Evolutionary conservation across 805 yeast genomes (phyloP), one percentile per base, ranked within the genome.

Genomic region (Osmozyma mogii): DNA sequence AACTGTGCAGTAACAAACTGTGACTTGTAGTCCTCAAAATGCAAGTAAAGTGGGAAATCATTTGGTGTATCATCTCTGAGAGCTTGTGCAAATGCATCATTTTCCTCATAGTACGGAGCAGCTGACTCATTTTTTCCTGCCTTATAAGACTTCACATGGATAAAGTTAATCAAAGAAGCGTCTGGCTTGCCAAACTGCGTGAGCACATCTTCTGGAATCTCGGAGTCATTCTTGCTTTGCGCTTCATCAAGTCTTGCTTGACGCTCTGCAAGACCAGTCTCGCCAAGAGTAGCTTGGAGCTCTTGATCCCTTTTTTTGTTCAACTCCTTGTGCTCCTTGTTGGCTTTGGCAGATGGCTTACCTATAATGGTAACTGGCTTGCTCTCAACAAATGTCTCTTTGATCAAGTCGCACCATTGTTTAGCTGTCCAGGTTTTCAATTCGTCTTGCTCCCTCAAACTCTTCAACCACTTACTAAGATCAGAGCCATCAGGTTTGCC

Each of bases 11-110:
- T 74, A 20, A 84, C 72, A 49, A 89, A 92, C 45, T 82, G 78
- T 1, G 96, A 83, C 31, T 77, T 70, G 47, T 73, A 79, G 39
- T 79, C 73, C 53, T 92, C 96, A 43, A 82, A 68, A 48, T 85
- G 92, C 29, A 88, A 50, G 37, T 75, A 77, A 22, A 88, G 52
- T 4, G 88, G 85, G 37, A 80, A 66, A 29, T 68, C 61, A 8
- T 23, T 28, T 17, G 79, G 76, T 3, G 44, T 31, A 31, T 58
- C 63, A 12, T 36, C 24, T n/a, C 18, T 14, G 17, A 47, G 24
- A 5, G 29, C 16, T 6, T 36, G 29, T 21, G 41, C 41, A 17
- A 59, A 41, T 1, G 32, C 31, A 16, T 51, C 58, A 22, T 54
- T 52, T 12, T 48, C 44, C 12, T 46, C 26, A 25, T 56, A 46